Base-by-base conservation (phyloP, 768 basidiomycete genomes). In the Amanita rimosa region DNA sequence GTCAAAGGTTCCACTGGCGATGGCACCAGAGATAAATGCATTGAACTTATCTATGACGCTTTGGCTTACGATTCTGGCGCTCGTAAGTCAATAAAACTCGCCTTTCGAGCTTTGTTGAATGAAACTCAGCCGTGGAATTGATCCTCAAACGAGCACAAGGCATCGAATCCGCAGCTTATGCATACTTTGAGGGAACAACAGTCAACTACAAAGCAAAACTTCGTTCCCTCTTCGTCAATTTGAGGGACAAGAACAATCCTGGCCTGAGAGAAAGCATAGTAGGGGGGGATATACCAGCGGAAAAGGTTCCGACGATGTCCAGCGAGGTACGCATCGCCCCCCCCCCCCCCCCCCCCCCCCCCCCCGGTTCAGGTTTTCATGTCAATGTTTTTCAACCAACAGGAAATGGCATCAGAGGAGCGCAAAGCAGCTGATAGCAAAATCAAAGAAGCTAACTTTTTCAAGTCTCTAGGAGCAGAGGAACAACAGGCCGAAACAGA, bases 371-470 rank as follows among this genome's bases (percentile, higher is more conserved):
- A 24, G 33, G 27, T 13, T 33, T 48, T 24, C 22, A 39, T 37
- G 14, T 31, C 38, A 11, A 48, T 24, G 33, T 17, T 27, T 6
- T 7, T 21, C 4, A 5, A 39, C 31, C 10, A 22, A 16, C 42
- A 95, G 91, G 94, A 98, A 58, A 92, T 99, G 89, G 94, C 95
- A 11, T 89, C 90, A 0, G 91, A 91, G 60, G 90, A 94, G 54
- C 76, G 91, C 27, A 86, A 89, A 58, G 81, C 85, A 1, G 83
- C 85, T 7, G 85, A 94, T 57, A 76, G 76, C 51, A 84, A 81
- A 60, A 85, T 98, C 52, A 75, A 79, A 49, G 80, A 85, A 57
- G 81, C 87, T 46, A 97, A 98, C 60, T 66, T 99, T 42, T 86
- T 89, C 72, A 86, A 93, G 29, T 85, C 93, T 1, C 79, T 96